Percentiles rank a stretch among this genome's conserved stretches.
Evolutionary conservation across 164 flowering plant species (phyloP).

Genomic region (Aristolochia fimbriata): DNA sequence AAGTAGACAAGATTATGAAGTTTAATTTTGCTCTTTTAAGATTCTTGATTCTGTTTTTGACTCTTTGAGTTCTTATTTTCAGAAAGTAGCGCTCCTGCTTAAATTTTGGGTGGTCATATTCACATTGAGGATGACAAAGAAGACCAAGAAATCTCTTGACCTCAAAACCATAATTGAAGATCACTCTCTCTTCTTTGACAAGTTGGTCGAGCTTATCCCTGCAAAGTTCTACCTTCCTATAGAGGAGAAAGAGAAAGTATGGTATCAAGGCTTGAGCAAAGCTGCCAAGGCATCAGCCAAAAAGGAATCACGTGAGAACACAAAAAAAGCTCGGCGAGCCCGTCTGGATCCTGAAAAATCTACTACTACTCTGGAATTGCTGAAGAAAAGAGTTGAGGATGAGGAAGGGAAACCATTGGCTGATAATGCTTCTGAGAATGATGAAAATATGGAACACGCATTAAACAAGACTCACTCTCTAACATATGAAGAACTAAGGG

Average conservation of each 20-base stretch:
- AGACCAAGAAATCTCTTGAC: constrained; percentile 14
- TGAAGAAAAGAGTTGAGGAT: constrained; percentile 39
- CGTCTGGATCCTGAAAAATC: constrained; percentile 75
- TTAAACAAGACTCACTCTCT: constrained; percentile 2
- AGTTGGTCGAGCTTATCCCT: constrained; percentile 61
- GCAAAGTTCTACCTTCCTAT: constrained; percentile 55
- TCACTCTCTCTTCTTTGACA: constrained; percentile 53
- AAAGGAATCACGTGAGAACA: constrained; percentile 53
- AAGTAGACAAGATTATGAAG: too few relatives aligned
- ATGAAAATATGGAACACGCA: neutral
- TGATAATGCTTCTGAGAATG: neutral
- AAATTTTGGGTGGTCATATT: neutral
- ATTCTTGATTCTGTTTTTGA: too few relatives aligned
- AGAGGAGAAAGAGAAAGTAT: constrained; percentile 50
- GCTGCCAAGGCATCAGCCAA: constrained; percentile 50
- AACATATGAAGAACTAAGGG: constrained; percentile 64
- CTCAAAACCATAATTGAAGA: constrained; percentile 36
- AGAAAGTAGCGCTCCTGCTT: too few relatives aligned
- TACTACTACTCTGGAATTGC: constrained; percentile 52
- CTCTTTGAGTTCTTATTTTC: too few relatives aligned
- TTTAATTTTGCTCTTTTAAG: too few relatives aligned
- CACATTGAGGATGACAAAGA: constrained; percentile 1
- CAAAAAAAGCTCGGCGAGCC: constrained; percentile 62
- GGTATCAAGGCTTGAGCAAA: constrained; percentile 74
- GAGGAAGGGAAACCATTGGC: constrained; percentile 17